Evolutionary conservation across 208 protist species (phyloP), one percentile per base, ranked within the genome.

Genomic region (Crithidia brevicula): DNA sequence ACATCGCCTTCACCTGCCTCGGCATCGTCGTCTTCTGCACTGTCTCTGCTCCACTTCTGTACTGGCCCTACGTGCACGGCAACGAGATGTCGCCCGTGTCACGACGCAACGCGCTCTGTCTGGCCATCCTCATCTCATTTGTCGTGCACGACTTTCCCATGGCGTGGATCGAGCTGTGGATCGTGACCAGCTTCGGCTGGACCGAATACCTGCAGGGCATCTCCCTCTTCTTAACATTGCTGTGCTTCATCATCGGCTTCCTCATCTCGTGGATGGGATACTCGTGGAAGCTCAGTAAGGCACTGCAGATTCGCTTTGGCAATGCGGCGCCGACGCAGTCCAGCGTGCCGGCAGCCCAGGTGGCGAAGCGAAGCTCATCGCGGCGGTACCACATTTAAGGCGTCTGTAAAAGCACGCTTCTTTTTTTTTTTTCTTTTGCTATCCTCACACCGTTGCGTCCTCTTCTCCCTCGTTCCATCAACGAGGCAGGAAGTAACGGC

Each of bases 191-290:
- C 45, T 79, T 80, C 36, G 85, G 91, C 34, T 89, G 75, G 72
- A 75, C 47, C 4, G 67, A 86, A 45, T 50, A 91, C 13, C 27
- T 96, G 5, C 86, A 91, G 45, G 77, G 80, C 49, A 79, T 94
- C 38, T 92, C 86, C 0, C 57, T 96, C 46, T 74, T 94, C 18
- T 62, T 92, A 27, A 79, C 78, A 1, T 67, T 83, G 28, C 36
- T 92, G 2, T 83, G 76, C 63, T 93, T 93, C 46, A 74, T 77
- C 25, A 73, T 96, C 50, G 77, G 91, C 28, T 92, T 96, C 63
- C 66, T 88, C 36, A 83, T 72, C 3, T 76, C 77, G 13, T 96
- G 88, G 91, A 51, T 93, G 1, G 51, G 59, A 13, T 96, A 96
- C 74, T 83, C 79, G 23, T 94, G 91, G 89, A 83, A 82, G 59